phyloP scores from a whole-genome alignment of 2,329 filamentous ascomycete species.

The Aureobasidium sp. region DNA sequence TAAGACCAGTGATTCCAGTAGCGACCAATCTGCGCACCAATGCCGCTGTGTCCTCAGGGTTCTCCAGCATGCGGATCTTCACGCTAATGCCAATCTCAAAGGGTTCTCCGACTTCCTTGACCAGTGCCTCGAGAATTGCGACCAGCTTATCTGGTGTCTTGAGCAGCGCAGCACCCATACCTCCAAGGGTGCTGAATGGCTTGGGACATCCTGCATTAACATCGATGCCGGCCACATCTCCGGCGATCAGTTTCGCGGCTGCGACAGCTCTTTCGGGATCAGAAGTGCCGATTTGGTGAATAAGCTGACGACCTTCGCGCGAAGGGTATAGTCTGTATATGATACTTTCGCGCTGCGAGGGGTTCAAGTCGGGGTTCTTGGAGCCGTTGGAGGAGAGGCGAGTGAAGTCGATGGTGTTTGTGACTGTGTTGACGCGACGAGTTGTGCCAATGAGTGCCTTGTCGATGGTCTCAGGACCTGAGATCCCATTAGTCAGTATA shows the following conservation, averaged over 20 bases:
- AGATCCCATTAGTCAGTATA: background rate
- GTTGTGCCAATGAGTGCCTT: constrained; percentile 81
- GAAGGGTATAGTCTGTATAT: constrained; percentile 79
- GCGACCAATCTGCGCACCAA: constrained; percentile 70
- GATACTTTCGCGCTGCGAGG: constrained; percentile 51
- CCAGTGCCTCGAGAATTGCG: constrained; percentile 74
- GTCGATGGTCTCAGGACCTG: constrained; percentile 90
- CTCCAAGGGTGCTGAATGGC: constrained; percentile 84
- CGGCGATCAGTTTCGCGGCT: constrained; percentile 75
- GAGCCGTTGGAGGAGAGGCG: constrained; percentile 64
- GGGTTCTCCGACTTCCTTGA: constrained; percentile 65
- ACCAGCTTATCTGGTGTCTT: constrained; percentile 75
- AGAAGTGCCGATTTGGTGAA: constrained; percentile 90
- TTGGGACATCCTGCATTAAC: constrained; percentile 98
- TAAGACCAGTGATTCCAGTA: constrained; percentile 87
- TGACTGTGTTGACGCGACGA: constrained; percentile 65
- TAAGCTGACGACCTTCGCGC: constrained; percentile 63
- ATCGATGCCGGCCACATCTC: constrained; percentile 87
- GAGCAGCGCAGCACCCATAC: constrained; percentile 91
- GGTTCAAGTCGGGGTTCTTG: constrained; percentile 46
- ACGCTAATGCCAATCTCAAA: constrained; percentile 91
- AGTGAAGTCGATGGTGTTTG: constrained; percentile 77
- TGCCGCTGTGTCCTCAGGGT: constrained; percentile 62
- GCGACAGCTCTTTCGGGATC: constrained; percentile 74
- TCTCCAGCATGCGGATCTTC: constrained; percentile 85